Conservation (phyloP, 176 grass and related monocot species). For the Leersia perrieri region DNA sequence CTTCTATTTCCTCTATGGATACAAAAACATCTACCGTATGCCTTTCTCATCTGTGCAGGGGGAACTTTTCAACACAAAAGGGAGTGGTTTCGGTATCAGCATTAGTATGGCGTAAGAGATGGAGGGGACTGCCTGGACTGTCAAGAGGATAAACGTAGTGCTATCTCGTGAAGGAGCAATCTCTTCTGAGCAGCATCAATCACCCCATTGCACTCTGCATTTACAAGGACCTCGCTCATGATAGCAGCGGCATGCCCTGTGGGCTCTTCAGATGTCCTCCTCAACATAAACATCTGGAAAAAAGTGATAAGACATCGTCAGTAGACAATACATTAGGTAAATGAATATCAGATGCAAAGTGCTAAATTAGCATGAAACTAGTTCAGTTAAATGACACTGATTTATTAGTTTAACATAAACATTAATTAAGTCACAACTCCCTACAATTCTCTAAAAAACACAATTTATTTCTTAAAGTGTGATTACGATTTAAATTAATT, state of each 20-base stretch:
- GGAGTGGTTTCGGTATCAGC: neutral
- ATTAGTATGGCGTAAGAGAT: slow-evolving; percentile 8
- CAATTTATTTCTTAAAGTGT: neutral
- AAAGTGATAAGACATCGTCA: neutral
- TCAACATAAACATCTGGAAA: slow-evolving; percentile 85
- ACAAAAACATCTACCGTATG: slow-evolving; percentile 24
- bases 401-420: too few species aligned
- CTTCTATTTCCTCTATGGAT: slow-evolving; percentile 16
- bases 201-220: slow-evolving; percentile 80
- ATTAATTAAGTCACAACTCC: neutral
- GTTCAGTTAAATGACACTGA: neutral
- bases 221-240: slow-evolving; percentile 82
- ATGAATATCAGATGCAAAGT: neutral
- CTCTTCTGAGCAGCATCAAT: slow-evolving; percentile 82
- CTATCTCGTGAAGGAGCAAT: slow-evolving; percentile 82
- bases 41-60: neutral
- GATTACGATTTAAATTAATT: neutral
- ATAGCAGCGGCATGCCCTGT: slow-evolving; percentile 79
- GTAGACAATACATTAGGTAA: neutral
- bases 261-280: slow-evolving; percentile 71
- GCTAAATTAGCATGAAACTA: neutral
- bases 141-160: slow-evolving; percentile 72
- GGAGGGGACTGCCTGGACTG: neutral
- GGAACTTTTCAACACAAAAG: slow-evolving; percentile 26
- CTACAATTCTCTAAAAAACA: neutral